Percentiles rank a stretch among this genome's conserved stretches.
Conservation (phyloP, 2,329 filamentous ascomycete species). For the Fusarium sp. region DNA sequence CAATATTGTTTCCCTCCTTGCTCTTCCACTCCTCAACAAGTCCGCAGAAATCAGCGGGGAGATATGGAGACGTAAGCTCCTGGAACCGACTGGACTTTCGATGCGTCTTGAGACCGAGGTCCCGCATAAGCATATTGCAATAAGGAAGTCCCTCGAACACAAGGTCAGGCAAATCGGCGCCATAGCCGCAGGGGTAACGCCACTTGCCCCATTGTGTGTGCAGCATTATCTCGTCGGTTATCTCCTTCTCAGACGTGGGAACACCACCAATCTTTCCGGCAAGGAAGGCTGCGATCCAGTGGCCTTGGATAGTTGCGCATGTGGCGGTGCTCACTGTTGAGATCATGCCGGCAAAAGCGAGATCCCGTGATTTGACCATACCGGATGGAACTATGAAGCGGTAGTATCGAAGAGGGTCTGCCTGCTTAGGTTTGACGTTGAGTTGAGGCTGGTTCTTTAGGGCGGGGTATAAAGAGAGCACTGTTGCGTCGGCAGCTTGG, state of each 20-base stretch:
- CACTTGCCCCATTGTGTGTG: slow-evolving; percentile 76
- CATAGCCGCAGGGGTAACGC: slow-evolving; percentile 77
- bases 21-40: slow-evolving; percentile 48
- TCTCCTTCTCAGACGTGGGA: slow-evolving; percentile 52
- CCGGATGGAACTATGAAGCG: slow-evolving; percentile 47
- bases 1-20: not conserved
- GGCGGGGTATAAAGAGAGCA: slow-evolving; percentile 36
- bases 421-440: slow-evolving; percentile 33
- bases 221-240: slow-evolving; percentile 70
- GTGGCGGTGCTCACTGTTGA: slow-evolving; percentile 53
- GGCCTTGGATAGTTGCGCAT: slow-evolving; percentile 56
- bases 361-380: slow-evolving; percentile 39
- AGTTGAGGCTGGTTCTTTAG: slow-evolving; percentile 43
- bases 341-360: slow-evolving; percentile 54
- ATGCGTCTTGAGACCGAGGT: slow-evolving; percentile 68
- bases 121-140: slow-evolving; percentile 67
- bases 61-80: slow-evolving; percentile 41
- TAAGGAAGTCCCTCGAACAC: slow-evolving; percentile 81
- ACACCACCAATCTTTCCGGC: slow-evolving; percentile 59
- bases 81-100: slow-evolving; percentile 27
- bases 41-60: slow-evolving; percentile 44
- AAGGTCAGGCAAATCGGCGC: slow-evolving; percentile 73
- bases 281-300: slow-evolving; percentile 72
- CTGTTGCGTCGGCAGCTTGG: slow-evolving; percentile 34
- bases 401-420: slow-evolving; percentile 45